Evolutionary conservation across 2,329 filamentous ascomycete species (phyloP).

Genomic region (Penicillium sp.): DNA sequence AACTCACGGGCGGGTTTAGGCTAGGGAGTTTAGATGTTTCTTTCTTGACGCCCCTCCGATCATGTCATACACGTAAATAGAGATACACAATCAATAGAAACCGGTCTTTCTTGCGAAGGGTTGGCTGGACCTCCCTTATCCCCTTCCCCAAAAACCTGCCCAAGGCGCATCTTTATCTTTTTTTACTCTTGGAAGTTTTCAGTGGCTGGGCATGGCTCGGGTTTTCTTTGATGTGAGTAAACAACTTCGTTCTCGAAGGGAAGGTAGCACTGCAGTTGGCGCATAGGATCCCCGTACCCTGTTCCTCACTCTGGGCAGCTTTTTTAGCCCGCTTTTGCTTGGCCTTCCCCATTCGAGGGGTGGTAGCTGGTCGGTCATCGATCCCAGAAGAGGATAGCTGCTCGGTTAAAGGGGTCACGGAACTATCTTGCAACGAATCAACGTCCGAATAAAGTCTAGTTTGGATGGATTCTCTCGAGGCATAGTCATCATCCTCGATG

Average conservation of each 20-base stretch:
- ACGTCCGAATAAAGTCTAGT: constrained; percentile 33
- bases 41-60: neutral
- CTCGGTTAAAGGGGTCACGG: constrained; percentile 15
- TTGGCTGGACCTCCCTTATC: neutral
- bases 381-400: constrained; percentile 20
- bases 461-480: constrained; percentile 42
- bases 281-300: constrained; percentile 61
- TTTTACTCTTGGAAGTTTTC: neutral
- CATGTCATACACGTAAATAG: neutral
- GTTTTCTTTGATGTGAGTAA: constrained; percentile 66
- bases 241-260: constrained; percentile 70
- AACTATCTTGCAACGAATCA: constrained; percentile 10
- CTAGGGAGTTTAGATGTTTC: neutral
- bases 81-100: neutral
- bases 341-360: constrained; percentile 49
- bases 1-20: constrained; percentile 81
- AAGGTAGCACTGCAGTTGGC: constrained; percentile 77
- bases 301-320: constrained; percentile 38
- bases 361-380: constrained; percentile 16
- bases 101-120: neutral
- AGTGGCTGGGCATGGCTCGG: constrained; percentile 60
- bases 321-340: constrained; percentile 55
- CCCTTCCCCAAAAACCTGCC: neutral
- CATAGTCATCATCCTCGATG: constrained; percentile 40
- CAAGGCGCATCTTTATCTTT: neutral